phyloP scores from a whole-genome alignment of 192 early-diverging fungal genomes.

The Backusella westeae region DNA sequence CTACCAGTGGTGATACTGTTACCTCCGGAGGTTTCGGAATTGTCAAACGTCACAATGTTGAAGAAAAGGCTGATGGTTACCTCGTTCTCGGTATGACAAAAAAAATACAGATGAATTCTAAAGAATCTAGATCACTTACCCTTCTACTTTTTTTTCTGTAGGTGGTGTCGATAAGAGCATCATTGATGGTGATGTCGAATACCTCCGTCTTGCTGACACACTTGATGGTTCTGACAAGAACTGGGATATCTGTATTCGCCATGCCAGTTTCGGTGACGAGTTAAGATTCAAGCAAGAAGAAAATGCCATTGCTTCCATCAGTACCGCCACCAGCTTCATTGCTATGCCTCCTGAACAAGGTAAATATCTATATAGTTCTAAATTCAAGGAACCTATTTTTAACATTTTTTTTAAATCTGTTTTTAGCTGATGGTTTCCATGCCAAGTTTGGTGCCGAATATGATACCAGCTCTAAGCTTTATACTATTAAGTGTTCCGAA shows the following conservation, averaged over 20 bases:
- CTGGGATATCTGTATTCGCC: constrained; percentile 33
- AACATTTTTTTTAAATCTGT: neutral
- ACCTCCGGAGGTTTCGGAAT: constrained; percentile 14
- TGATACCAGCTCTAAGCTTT: constrained; percentile 12
- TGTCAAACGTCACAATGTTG: neutral
- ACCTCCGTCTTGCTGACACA: constrained; percentile 15
- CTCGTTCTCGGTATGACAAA: constrained; percentile 20
- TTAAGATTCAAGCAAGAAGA: constrained; percentile 19
- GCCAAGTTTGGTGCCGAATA: constrained; percentile 26
- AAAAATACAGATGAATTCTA: neutral
- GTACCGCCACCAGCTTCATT: constrained; percentile 31
- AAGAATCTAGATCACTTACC: neutral
- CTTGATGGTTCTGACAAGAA: constrained; percentile 15
- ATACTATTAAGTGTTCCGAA: constrained; percentile 34
- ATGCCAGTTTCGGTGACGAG: constrained; percentile 24
- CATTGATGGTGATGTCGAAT: constrained; percentile 21
- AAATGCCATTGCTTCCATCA: constrained; percentile 34
- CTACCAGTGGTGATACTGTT: neutral
- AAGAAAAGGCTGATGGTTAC: constrained; percentile 25
- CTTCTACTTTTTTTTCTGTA: neutral
- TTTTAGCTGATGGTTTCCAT: constrained; percentile 31
- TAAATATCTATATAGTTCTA: neutral
- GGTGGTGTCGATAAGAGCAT: constrained; percentile 32
- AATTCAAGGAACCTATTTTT: neutral
- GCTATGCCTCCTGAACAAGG: constrained; percentile 27